Base-by-base conservation (phyloP, 2,329 filamentous ascomycete species). In the Westerdykella aurantiaca region DNA sequence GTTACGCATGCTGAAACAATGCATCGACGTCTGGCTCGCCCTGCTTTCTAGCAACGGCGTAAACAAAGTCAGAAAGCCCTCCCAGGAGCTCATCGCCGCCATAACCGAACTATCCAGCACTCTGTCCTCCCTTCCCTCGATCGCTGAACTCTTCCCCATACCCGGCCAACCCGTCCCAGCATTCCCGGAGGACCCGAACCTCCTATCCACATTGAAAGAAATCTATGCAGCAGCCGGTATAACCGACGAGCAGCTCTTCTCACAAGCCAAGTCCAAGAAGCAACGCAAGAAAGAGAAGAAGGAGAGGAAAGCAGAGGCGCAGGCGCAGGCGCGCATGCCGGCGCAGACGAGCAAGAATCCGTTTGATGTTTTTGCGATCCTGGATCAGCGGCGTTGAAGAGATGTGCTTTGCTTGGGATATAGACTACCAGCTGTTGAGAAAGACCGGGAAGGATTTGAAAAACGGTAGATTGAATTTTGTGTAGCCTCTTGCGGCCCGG, bases 1-100 rank as follows among this genome's bases (percentile, higher is more conserved):
- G 0, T 38, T 73, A 0, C 60, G 70, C 2, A 65, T 73, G 42
- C 53, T 73, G 12, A 58, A 58, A 18, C 71, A 73, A 42, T 53
- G 69, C 9, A 43, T 66, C 10, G 37, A 42, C 1, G 51, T 65
- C 7, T 53, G 57, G 44, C 43, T 63, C 0, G 40, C 45, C 11
- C 16, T 53, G 1, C 38, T 49, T 21, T 38, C 11, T 23, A 39
- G 1, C 35, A 22, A 13, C 22, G 9, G 11, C 37, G 7, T 38
- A 25, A 16, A 18, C 21, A 31, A 12, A 12, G n/a, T 10, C 4
- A 29, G 11, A 7, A 29, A 4, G 11, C 25, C 25, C 25, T 29
- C 44, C 4, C 3, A 33, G 1, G 35, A 41, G 12, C 35, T 57
- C 5, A 25, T 39, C n/a, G 16, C n/a, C 3, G 16, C 2, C 2